Evolutionary conservation across 305 asterid genomes (phyloP), one percentile per base, ranked within the genome.

Genomic region (Fraxinus latifolia): DNA sequence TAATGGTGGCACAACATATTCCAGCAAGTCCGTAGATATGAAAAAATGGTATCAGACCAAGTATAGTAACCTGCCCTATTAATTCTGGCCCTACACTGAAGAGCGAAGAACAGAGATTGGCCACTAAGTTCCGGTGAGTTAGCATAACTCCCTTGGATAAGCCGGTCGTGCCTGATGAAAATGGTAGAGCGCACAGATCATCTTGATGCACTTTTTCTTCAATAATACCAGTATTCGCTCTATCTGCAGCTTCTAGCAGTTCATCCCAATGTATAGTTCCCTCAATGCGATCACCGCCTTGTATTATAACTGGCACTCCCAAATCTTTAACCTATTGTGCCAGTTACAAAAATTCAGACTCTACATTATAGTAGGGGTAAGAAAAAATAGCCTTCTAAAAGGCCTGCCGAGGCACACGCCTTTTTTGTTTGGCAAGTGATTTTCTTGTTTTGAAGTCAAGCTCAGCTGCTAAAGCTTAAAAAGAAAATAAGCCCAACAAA

Each of bases 161-260:
- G 2, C 98, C 99, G 0, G 99, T 95, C 5, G 98, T 95, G 84
- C 99, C 98, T 82, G 99, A 96, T 77, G 99, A 96, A 86, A 94
- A 96, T 0, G 98, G 98, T 73, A 96, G 92, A 0, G 99, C 99
- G 29, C 98, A 96, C 29, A 96, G 76, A 87, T 94, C 98, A 80
- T 86, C 89, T 58, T 94, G 98, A 73, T 81, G 79, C 79, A 94
- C 89, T 53, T 85, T 88, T 77, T 92, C 93, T 11, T 87, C 83
- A 21, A 89, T 82, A 62, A 73, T 75, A 62, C 85, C 84, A n/a
- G 91, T 85, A 85, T 83, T 87, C 42, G 94, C 94, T 47, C 91
- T 90, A 21, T 96, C 98, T 15, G 93, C 97, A n/a, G 97, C 99
- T 78, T 88, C 96, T 0, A 96, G 94, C 32, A 96, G 86, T 76